A percentile compares a stretch with the other conserved stretches of the same genome.
phyloP scores from a whole-genome alignment of 208 protist genomes.

The Leishmania lainsoni region DNA sequence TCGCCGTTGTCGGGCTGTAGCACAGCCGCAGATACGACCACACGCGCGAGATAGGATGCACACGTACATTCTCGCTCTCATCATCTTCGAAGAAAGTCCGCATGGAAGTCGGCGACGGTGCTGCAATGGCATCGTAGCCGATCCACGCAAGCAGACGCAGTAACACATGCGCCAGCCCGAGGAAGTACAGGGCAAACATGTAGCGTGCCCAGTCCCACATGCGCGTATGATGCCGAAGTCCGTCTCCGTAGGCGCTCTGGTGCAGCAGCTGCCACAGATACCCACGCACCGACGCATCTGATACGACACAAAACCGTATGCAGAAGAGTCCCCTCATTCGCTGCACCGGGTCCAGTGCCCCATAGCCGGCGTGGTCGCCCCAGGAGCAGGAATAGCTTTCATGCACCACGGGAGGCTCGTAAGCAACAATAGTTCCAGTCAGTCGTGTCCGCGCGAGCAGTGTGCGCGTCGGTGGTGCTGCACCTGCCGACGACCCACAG shows the following conservation, averaged over 20 bases:
- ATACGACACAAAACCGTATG: conserved; percentile 63
- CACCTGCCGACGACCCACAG: not conserved
- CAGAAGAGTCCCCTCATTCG: conserved; percentile 59
- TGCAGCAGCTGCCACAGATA: conserved; percentile 26
- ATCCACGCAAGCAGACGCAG: conserved; percentile 21
- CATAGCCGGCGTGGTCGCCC: conserved; percentile 26
- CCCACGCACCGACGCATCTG: conserved; percentile 37
- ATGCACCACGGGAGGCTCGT: conserved; percentile 41
- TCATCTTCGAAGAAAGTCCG: conserved; percentile 18
- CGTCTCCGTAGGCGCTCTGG: not conserved
- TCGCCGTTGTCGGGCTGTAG: conserved; percentile 10
- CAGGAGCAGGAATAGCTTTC: conserved; percentile 22
- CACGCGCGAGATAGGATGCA: conserved; percentile 16
- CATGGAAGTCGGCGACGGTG: conserved; percentile 17
- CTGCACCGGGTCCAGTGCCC: conserved; percentile 31
- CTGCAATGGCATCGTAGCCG: conserved; percentile 26
- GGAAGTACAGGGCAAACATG: conserved; percentile 13
- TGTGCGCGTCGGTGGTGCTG: conserved; percentile 1
- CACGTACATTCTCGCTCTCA: conserved; percentile 26
- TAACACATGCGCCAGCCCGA: conserved; percentile 13
- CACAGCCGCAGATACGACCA: conserved; percentile 28
- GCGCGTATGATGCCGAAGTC: not conserved
- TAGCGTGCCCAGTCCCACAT: conserved; percentile 27
- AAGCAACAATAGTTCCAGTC: conserved; percentile 37
- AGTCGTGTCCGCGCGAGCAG: conserved; percentile 40